Evolutionary conservation across 148 eudicot genomes (phyloP).

Genomic region (Cornus suecica): DNA sequence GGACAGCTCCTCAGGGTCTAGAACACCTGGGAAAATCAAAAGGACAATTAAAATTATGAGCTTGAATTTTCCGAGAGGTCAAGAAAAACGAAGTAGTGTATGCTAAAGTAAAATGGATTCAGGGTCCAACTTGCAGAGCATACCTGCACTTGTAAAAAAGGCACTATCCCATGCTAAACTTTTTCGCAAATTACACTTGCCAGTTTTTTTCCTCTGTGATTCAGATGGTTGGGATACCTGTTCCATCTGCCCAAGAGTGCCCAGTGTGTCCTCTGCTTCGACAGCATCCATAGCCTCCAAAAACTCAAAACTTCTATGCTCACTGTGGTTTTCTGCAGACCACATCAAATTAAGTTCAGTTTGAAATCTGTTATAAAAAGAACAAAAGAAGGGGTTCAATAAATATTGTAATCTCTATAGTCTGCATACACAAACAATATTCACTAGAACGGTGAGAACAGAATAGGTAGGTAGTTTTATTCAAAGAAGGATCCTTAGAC

Average conservation of each 20-base stretch:
- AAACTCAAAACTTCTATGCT: not conserved
- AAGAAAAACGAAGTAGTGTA: constrained; percentile 6
- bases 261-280: constrained; percentile 20
- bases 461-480: not conserved
- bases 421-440: not conserved
- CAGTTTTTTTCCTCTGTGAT: constrained; percentile 36
- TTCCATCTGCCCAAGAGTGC: constrained; percentile 9
- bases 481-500: not conserved
- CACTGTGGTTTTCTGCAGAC: constrained; percentile 15
- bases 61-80: not conserved
- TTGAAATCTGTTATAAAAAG: not conserved
- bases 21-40: constrained; percentile 58
- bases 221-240: constrained; percentile 35
- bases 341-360: not conserved
- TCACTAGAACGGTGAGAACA: not conserved
- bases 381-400: not conserved
- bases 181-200: constrained; percentile 76
- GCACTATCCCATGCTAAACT: constrained; percentile 99
- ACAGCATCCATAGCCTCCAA: constrained; percentile 11
- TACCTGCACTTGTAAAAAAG: constrained; percentile 88
- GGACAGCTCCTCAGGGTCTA: constrained; percentile 88
- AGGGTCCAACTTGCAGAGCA: constrained; percentile 4
- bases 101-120: not conserved
- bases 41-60: not conserved
- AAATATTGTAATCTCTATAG: not conserved